Conservation (phyloP, 495 filamentous ascomycete genomes). For the Immersiella caudata region DNA sequence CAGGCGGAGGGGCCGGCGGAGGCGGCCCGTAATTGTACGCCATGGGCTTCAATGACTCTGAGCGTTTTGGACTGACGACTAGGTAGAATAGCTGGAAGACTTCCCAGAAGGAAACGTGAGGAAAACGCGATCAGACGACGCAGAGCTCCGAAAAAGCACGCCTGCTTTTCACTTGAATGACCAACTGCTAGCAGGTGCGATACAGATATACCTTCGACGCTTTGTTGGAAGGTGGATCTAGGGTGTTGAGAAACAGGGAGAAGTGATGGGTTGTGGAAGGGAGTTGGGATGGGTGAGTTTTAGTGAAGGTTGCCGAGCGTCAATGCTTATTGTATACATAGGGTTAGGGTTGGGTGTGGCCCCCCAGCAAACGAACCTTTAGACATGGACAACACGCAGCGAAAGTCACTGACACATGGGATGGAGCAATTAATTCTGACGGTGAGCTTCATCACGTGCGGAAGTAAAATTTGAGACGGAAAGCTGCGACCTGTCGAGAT, state of each 20-base stretch:
- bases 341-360: too few species aligned
- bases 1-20: constrained; percentile 54
- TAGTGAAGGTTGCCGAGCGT: too few species aligned
- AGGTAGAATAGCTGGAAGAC: constrained; percentile 5
- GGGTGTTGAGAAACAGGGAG: not conserved
- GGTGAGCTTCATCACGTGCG: too few species aligned
- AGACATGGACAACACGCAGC: too few species aligned
- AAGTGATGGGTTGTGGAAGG: too few species aligned
- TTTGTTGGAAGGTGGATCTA: not conserved
- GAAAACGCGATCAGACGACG: not conserved
- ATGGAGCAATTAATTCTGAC: too few species aligned
- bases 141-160: not conserved
- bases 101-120: constrained; percentile 7
- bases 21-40: constrained; percentile 59
- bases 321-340: too few species aligned
- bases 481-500: too few species aligned
- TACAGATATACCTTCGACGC: not conserved
- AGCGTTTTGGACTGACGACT: not conserved
- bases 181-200: not conserved
- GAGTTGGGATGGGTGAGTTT: too few species aligned
- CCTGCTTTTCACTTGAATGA: constrained; percentile 18
- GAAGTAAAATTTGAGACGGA: too few species aligned
- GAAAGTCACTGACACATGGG: too few species aligned
- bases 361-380: too few species aligned
- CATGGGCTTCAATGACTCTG: constrained; percentile 27